Conservation (phyloP, 2,329 filamentous ascomycete genomes). For the Dothidotthia symphoricarpi region DNA sequence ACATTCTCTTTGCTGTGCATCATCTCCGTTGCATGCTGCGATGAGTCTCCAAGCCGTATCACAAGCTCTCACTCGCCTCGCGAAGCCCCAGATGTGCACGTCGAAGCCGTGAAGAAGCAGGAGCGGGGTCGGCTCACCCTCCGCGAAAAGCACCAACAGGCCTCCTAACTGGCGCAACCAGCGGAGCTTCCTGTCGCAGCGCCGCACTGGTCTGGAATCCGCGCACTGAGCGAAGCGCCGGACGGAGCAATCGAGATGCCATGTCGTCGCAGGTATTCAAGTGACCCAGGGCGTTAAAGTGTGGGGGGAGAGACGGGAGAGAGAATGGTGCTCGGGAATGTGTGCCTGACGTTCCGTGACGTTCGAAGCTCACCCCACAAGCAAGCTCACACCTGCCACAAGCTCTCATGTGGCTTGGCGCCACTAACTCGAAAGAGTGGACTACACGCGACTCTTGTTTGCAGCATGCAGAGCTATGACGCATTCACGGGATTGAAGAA, state of each 20-base stretch:
- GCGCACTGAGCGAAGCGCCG: conserved; percentile 39
- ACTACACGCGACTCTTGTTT: too few species aligned
- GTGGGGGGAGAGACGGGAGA: not conserved
- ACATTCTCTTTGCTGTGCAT: not conserved
- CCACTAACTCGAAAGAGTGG: not conserved
- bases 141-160: conserved; percentile 70
- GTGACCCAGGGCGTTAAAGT: not conserved
- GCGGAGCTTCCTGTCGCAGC: conserved; percentile 34
- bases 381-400: too few species aligned
- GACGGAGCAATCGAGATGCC: conserved; percentile 46
- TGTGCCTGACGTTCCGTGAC: not conserved
- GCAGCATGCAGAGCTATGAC: too few species aligned
- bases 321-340: not conserved
- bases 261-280: conserved; percentile 31
- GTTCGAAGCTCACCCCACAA: not conserved
- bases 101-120: not conserved
- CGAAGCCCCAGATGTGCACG: not conserved
- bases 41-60: too few species aligned
- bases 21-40: too few species aligned
- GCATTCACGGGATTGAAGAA: too few species aligned
- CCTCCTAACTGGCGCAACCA: conserved; percentile 54
- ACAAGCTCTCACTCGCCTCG: too few species aligned
- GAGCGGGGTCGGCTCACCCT: conserved; percentile 55
- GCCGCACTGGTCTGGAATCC: conserved; percentile 44
- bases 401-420: not conserved